Base-by-base conservation (phyloP, 257 asterid species). In the Solanum ahanhuiri region DNA sequence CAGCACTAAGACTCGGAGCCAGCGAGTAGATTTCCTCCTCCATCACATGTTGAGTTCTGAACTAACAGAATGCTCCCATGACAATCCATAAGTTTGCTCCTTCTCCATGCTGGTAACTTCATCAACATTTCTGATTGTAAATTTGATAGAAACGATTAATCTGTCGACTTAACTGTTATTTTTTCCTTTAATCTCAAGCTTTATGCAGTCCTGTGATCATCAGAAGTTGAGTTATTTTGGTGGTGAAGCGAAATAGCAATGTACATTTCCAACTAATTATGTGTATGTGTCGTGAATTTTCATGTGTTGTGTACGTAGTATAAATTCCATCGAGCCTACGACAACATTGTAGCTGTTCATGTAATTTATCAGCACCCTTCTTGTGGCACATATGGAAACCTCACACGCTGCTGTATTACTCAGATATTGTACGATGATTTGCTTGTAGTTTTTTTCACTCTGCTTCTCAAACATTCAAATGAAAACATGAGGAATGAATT, bases 1-100 rank as follows among this genome's bases (percentile, higher is more conserved):
- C 98, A 96, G 98, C 60, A 84, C 90, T 20, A 94, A 93, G 92
- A 82, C 99, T 37, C 92, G 98, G 90, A 94, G 90, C 48, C 96
- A 93, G 91, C 94, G 98, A 86, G 98, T 95, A 69, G 98, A 96
- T 72, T 86, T 86, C 71, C 98, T 96, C 85, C 99, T 96, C 90
- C 99, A 96, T 92, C 99, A 93, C 84, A 96, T 96, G 96, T 87
- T 96, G 92, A 96, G 98, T 43, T 89, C 98, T 12, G 98, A 95
- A 92, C 96, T 85, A 69, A 71, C 94, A 18, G 90, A 89, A 85
- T 3, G 89, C 34, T 81, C 95, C 14, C 7, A 28, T 43, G 83
- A 77, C 64, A 15, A 92, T 76, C 88, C 96, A 31, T 92, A 86
- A 87, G 66, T 25, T 48, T 48, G 18, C 11, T 81, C 67, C 84